Base-by-base conservation (phyloP, 495 filamentous ascomycete species). In the Aspergillus sclerotioniger region DNA sequence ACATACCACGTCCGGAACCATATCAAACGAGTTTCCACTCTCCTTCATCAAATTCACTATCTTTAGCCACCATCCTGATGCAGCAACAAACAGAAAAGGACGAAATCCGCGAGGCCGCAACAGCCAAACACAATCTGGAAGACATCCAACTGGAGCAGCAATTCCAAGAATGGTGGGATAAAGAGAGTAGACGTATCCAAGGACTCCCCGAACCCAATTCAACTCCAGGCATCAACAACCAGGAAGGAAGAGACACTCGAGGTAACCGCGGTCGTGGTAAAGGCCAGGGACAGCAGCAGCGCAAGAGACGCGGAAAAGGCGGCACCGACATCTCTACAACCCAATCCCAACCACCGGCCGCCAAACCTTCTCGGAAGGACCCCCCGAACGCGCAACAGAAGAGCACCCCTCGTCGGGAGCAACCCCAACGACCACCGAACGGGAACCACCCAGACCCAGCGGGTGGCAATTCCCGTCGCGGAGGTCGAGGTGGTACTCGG, bases 111-210 rank as follows among this genome's bases (percentile, higher is more conserved):
- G 92, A 96, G 71, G 90, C 90, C n/a, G 78, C 77, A 12, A 84
- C 80, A 0, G 88, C 89, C 2, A 96, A 95, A 69, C 81, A 93
- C 43, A 91, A 87, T 57, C 71, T 98, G 41, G 83, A 93, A 65
- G 94, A 98, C 41, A 98, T 98, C 61, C 95, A 98, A 67, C 83
- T 88, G 51, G 94, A 98, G 69, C 94, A 98, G 69, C 90, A 91
- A 33, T 98, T 98, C 71, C 90, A 96, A 69, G 87, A 93, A 67
- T 98, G 95, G 94, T 98, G 94, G 94, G 92, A 98, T 60, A 83
- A 87, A 55, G 94, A 98, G 68, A 92, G 88, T 67, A 81, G 82
- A 62, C 82, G 88, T 48, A 75, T 89, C 4, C 79, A 75, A 63
- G 85, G 86, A 47, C 80, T 90, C 39, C 86, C 88, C 15, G 87